Evolutionary conservation across 371 early-diverging fungal genomes (phyloP), one percentile per base, ranked within the genome.

Genomic region (Dentiscutata heterogama): DNA sequence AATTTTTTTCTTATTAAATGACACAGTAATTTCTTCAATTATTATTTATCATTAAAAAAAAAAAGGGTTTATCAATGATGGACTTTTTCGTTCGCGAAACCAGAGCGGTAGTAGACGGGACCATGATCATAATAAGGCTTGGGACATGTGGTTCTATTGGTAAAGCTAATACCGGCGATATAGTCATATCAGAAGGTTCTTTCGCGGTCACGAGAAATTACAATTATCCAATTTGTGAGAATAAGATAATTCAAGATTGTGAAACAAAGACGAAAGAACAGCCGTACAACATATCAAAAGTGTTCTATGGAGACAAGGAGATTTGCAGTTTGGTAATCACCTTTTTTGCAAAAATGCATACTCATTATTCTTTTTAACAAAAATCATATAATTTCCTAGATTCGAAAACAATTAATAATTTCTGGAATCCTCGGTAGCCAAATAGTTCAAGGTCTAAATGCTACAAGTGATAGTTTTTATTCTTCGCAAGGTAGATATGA

Each of bases 21-120:
- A 22, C 42, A 10, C 3, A 14, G 20, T 27, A 22, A 10, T 72
- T 39, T 56, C 50, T 14, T 61, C 35, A 51, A 54, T 61, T 70
- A 51, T 67, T 80, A 25, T 81, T 72, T 92, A 31, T 3, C 35
- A 31, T 31, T 31, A 42, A 3, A 42, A 42, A 3, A 42, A 42
- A 42, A 42, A 42, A 92, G 94, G 98, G 98, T 53, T 86, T 91
- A 13, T 85, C 94, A 3, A 97, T 96, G 96, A 95, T 96, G 94
- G 98, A 98, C 86, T 96, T 98, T 82, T 94, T 98, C 82, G 92
- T 98, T 18, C 91, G 99, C 31, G 99, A 98, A 85, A 89, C 92
- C 31, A 91, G 99, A 58, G 95, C 95, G 42, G 93, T 96, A 53
- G 94, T 94, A 1, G 87, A 92, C 39, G 99, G 99, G 1, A 94